Conservation (phyloP, 2,329 filamentous ascomycete genomes). For the Chalara sp. region DNA sequence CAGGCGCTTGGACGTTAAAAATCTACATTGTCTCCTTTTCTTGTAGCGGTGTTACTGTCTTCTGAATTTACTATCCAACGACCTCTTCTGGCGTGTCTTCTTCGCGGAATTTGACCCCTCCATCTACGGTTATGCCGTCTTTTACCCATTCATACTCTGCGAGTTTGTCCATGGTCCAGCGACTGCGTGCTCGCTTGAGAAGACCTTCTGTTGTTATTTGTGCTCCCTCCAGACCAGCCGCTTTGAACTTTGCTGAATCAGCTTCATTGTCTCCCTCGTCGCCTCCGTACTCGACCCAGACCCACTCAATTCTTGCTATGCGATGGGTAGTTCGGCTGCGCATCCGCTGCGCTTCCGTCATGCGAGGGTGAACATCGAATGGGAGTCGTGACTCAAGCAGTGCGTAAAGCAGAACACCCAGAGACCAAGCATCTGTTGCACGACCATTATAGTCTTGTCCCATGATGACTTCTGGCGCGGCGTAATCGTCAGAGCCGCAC, state of each 20-base stretch:
- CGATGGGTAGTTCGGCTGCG: slow-evolving; percentile 80
- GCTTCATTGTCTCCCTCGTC: slow-evolving; percentile 82
- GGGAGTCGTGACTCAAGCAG: slow-evolving; percentile 88
- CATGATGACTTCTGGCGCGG: slow-evolving; percentile 92
- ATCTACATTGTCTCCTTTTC: too few relatives aligned
- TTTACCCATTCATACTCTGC: slow-evolving; percentile 69
- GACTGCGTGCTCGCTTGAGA: slow-evolving; percentile 72
- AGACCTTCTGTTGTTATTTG: slow-evolving; percentile 78
- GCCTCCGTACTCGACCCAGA: slow-evolving; percentile 81
- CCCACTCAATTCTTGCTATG: slow-evolving; percentile 95
- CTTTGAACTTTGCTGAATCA: slow-evolving; percentile 52
- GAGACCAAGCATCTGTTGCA: slow-evolving; percentile 87
- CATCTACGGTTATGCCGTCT: slow-evolving; percentile 63
- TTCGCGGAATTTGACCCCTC: slow-evolving; percentile 51
- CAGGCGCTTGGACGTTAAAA: too few relatives aligned
- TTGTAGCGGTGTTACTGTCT: too few relatives aligned
- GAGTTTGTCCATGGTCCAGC: slow-evolving; percentile 71
- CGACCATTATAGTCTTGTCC: slow-evolving; percentile 92
- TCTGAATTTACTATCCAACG: not conserved
- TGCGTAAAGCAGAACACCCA: slow-evolving; percentile 89
- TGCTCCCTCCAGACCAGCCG: slow-evolving; percentile 63
- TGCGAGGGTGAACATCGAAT: slow-evolving; percentile 82
- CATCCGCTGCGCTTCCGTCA: slow-evolving; percentile 69
- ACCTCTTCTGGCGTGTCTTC: slow-evolving; percentile 31
- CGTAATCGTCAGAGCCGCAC: slow-evolving; percentile 95